A percentile compares a stretch with the other conserved stretches of the same genome.
phyloP scores from a whole-genome alignment of 2,329 filamentous ascomycete genomes.

The Parastagonospora avenae region DNA sequence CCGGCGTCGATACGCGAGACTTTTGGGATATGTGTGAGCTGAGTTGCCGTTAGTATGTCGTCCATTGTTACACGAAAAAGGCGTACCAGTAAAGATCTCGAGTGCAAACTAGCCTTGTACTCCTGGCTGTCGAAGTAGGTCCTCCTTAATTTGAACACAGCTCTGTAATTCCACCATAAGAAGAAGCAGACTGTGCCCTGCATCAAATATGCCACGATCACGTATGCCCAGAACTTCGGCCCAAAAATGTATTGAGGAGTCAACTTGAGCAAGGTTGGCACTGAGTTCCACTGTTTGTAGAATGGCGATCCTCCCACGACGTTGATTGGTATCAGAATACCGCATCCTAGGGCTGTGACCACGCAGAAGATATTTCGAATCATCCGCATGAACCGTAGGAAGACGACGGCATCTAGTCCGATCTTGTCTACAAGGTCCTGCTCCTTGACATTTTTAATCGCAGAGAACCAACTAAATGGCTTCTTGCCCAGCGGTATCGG shows the following conservation, averaged over 20 bases:
- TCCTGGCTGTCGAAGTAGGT: slow-evolving; percentile 84
- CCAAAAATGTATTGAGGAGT: slow-evolving; percentile 62
- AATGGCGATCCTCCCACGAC: slow-evolving; percentile 50
- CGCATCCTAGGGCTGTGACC: slow-evolving; percentile 74
- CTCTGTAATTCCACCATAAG: slow-evolving; percentile 87
- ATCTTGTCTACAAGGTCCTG: slow-evolving; percentile 77
- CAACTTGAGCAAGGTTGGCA: slow-evolving; percentile 54
- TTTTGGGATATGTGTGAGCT: slow-evolving; percentile 83
- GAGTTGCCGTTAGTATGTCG: slow-evolving; percentile 5
- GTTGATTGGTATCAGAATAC: slow-evolving; percentile 82
- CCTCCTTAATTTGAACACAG: slow-evolving; percentile 70
- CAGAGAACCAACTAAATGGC: slow-evolving; percentile 83
- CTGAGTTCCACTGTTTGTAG: slow-evolving; percentile 33
- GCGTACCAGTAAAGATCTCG: slow-evolving; percentile 62
- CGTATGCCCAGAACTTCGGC: slow-evolving; percentile 62
- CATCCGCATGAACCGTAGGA: slow-evolving; percentile 87
- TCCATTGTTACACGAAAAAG: not conserved
- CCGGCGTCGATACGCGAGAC: slow-evolving; percentile 80
- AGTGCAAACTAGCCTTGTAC: slow-evolving; percentile 85
- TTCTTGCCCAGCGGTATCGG: slow-evolving; percentile 84
- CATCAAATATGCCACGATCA: slow-evolving; percentile 66
- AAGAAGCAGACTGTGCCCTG: slow-evolving; percentile 76
- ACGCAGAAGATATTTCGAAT: slow-evolving; percentile 84
- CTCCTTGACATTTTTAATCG: slow-evolving; percentile 77
- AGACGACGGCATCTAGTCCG: slow-evolving; percentile 88